Evolutionary conservation across 352 stramenopile species (phyloP).

Genomic region (Aphanomyces cochlioides): DNA sequence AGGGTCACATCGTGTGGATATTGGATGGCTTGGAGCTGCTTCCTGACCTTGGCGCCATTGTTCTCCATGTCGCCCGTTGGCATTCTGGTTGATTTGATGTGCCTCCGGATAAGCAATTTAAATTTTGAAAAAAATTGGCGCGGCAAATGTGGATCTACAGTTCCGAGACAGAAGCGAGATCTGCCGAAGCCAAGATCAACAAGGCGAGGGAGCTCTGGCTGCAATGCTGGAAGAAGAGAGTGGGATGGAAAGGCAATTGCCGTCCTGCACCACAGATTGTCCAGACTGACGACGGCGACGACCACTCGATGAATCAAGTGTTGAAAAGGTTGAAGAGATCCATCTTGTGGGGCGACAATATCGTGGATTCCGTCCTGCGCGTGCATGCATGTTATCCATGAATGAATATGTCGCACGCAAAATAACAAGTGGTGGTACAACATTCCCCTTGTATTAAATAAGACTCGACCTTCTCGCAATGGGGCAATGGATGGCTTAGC

Average conservation of each 20-base stretch:
- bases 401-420: background rate
- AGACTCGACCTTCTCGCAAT: background rate
- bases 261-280: no score
- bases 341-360: no score
- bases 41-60: constrained; percentile 27
- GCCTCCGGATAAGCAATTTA: constrained; percentile 14
- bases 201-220: no score
- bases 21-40: constrained; percentile 24
- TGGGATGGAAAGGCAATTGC: background rate
- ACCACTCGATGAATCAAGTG: no score
- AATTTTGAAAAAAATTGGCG: background rate
- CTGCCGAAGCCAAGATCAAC: no score
- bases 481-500: constrained; percentile 36
- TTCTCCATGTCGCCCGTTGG: constrained; percentile 29
- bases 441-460: constrained; percentile 10
- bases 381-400: background rate
- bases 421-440: no score
- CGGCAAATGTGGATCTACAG: no score
- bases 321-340: no score
- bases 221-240: no score
- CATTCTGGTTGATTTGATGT: constrained; percentile 7
- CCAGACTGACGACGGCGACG: no score
- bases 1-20: constrained; percentile 21
- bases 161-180: no score
- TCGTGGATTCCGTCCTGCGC: no score